Conservation (phyloP, 176 grass and related monocot genomes). For the Aechmea fasciata region DNA sequence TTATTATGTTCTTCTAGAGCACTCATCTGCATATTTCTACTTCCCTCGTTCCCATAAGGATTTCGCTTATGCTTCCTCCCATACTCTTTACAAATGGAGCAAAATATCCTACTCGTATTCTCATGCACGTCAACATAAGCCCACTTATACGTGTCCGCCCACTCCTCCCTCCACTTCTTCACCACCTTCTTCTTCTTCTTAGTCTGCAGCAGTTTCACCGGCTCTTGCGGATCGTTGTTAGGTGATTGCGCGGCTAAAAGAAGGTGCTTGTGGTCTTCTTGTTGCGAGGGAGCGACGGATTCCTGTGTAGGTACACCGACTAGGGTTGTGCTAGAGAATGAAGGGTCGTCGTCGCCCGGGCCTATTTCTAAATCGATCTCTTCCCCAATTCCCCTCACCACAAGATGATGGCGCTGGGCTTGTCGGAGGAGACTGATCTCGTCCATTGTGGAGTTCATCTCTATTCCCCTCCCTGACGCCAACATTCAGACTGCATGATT, state of each 20-base stretch:
- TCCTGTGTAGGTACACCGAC: conserved; percentile 48
- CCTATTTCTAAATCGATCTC: conserved; percentile 97
- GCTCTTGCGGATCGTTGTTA: conserved; percentile 36
- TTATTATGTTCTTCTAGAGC: conserved; percentile 98
- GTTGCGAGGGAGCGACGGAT: conserved; percentile 28
- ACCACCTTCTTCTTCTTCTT: conserved; percentile 99
- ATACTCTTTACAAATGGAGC: conserved; percentile 92
- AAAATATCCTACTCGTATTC: conserved; percentile 80
- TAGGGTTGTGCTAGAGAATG: conserved; percentile 54
- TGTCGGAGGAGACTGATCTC: conserved; percentile 84
- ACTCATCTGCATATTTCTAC: conserved; percentile 99
- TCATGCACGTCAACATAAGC: conserved; percentile 84
- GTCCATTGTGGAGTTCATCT: conserved; percentile 73
- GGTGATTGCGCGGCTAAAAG: conserved; percentile 44
- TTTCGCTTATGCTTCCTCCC: conserved; percentile 94
- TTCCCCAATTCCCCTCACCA: conserved; percentile 78
- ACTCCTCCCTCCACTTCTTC: conserved; percentile 96
- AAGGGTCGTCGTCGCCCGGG: conserved; percentile 59
- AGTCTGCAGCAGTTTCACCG: conserved; percentile 38
- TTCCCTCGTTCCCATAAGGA: conserved; percentile 95
- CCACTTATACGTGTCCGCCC: conserved; percentile 97
- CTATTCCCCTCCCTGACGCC: not conserved
- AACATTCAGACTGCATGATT: not conserved
- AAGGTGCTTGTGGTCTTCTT: conserved; percentile 82
- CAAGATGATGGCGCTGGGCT: conserved; percentile 64